Evolutionary conservation across 2,329 filamentous ascomycete species (phyloP), one percentile per base, ranked within the genome.

Genomic region (Epicoccum sorghinum): DNA sequence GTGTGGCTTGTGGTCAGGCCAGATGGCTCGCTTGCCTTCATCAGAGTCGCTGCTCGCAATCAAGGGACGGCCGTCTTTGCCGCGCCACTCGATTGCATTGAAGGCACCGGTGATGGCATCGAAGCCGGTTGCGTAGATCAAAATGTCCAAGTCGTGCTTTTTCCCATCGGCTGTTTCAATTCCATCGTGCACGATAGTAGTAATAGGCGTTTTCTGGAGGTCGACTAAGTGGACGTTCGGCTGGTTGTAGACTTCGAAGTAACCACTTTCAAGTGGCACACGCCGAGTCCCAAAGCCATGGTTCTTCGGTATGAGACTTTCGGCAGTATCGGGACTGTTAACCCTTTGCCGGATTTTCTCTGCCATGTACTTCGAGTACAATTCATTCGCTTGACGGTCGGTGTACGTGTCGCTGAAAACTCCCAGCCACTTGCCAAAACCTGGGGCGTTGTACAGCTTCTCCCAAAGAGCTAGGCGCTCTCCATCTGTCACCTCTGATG

Each of bases 91-190:
- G 7, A 50, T 38, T 7, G 47, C 47, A 13, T 44, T 50, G 24
- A 50, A 50, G 4, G 78, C 68, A 9, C 77, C 77, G 1, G 66
- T 70, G 9, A 76, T 60, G 0, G 73, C 70, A 48, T 80, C 77
- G 48, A 77, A 80, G 0, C 78, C 78, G 0, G 72, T 79, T 14
- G 68, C 76, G 47, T 73, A 59, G 51, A 86, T 73, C 39, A 87
- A 79, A 22, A 78, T 76, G 62, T 87, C 85, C 7, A 84, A 76
- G 27, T 80, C 73, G 51, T 82, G 66, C 24, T 82, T 69, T 29
- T 78, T 67, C 1, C 45, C 45, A 2, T 78, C 78, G 1, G 70
- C 71, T 18, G 83, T 76, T 63, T 79, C 70, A 54, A 85, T 73
- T 4, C 83, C 79, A 12, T 77, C 74, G 3, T 76, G 66, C 2